Conservation (phyloP, 495 filamentous ascomycete genomes). For the Penicillium paradoxum region DNA sequence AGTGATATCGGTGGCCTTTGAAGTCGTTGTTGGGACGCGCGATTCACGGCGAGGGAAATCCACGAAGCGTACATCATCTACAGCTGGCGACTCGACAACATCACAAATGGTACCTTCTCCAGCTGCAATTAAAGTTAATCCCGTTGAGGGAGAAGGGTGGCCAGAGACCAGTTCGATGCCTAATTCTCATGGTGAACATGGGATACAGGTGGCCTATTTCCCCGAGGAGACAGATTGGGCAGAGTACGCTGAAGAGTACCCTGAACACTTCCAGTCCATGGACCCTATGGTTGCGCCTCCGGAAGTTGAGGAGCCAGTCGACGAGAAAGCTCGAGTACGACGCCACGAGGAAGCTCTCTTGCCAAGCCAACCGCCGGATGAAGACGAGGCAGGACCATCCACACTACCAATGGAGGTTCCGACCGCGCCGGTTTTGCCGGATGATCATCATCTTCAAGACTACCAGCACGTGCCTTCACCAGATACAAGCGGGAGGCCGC, state of each 20-base stretch:
- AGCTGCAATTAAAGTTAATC: constrained; percentile 8
- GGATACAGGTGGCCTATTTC: constrained; percentile 36
- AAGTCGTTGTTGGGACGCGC: constrained; percentile 80
- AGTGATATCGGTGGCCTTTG: constrained; percentile 75
- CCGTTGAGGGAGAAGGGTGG: constrained; percentile 27
- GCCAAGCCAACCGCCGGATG: constrained; percentile 61
- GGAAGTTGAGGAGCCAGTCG: constrained; percentile 50
- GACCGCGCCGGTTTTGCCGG: constrained; percentile 36
- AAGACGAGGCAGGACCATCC: constrained; percentile 47
- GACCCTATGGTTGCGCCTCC: constrained; percentile 48
- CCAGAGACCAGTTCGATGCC: constrained; percentile 24
- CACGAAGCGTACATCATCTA: constrained; percentile 31
- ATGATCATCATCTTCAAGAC: constrained; percentile 37
- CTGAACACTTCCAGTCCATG: constrained; percentile 23
- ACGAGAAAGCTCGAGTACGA: constrained; percentile 65
- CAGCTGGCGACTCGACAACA: constrained; percentile 18
- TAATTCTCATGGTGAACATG: constrained; percentile 25
- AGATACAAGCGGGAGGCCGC: constrained; percentile 19
- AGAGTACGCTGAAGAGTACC: constrained; percentile 25
- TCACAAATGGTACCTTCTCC: constrained; percentile 11
- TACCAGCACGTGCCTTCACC: constrained; percentile 35
- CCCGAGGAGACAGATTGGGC: constrained; percentile 28
- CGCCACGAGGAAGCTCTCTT: constrained; percentile 64
- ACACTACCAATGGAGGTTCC: constrained; percentile 27
- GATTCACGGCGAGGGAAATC: constrained; percentile 64